Percentiles rank a stretch among this genome's conserved stretches.
Conservation (phyloP, 352 stramenopile species). For the Phytophthora agathidicida region DNA sequence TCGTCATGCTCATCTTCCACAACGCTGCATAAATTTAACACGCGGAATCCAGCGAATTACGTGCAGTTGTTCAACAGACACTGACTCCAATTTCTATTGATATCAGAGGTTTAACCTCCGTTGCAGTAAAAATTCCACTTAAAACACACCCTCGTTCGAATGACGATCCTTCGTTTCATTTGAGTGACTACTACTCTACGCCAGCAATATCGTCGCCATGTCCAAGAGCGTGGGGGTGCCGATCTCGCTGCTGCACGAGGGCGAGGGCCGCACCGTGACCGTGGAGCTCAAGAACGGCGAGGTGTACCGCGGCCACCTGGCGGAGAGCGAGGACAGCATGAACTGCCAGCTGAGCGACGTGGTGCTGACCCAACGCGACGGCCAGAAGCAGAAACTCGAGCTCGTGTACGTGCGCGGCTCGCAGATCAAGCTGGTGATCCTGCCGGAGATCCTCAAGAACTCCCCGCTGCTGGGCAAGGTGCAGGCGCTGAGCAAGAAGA, state of each 20-base stretch:
- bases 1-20: too few species aligned
- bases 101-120: too few species aligned
- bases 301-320: conserved; percentile 85
- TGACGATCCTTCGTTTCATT: too few species aligned
- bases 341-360: conserved; percentile 97
- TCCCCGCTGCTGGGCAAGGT: conserved; percentile 97
- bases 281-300: conserved; percentile 91
- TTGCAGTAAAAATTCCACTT: too few species aligned
- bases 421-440: conserved; percentile 97
- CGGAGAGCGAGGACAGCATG: conserved; percentile 95
- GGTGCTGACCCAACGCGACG: conserved; percentile 85
- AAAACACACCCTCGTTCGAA: too few species aligned
- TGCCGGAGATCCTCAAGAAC: conserved; percentile 97
- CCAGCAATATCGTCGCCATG: conserved; percentile 34
- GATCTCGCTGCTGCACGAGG: conserved; percentile 88
- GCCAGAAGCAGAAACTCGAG: conserved; percentile 83
- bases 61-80: too few species aligned
- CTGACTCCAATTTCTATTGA: too few species aligned
- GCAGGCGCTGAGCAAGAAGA: conserved; percentile 82
- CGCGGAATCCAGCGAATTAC: too few species aligned
- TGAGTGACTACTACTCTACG: too few species aligned
- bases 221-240: conserved; percentile 83
- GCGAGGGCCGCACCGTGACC: conserved; percentile 84
- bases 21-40: too few species aligned
- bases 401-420: conserved; percentile 95